Evolutionary conservation across 2,329 filamentous ascomycete species (phyloP).

Genomic region (Paecilomyces niveus): DNA sequence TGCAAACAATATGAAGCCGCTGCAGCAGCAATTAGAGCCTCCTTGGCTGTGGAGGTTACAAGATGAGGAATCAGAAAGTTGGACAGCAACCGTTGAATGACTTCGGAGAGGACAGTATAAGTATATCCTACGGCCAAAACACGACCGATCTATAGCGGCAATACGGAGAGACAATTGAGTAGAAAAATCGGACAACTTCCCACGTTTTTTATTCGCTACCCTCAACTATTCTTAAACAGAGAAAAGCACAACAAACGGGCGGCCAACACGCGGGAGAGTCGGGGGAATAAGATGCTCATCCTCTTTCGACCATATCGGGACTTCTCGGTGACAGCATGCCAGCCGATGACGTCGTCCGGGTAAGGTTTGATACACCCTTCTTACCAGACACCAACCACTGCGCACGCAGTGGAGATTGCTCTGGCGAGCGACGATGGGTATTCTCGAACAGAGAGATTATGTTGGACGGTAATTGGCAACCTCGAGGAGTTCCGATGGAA

Average conservation of each 20-base stretch:
- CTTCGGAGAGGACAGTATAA: not conserved
- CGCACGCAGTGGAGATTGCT: not conserved
- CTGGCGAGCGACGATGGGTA: not conserved
- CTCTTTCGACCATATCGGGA: slow-evolving; percentile 2
- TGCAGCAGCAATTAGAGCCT: not conserved
- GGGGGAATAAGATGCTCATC: not conserved
- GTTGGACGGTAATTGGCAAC: not conserved
- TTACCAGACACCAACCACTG: not conserved
- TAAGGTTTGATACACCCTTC: not conserved
- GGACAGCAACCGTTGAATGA: not conserved
- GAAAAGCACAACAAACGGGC: no score
- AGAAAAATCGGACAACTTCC: not conserved
- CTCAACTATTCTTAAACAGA: not conserved
- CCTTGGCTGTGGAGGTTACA: not conserved
- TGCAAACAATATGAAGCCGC: not conserved
- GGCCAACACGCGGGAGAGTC: no score
- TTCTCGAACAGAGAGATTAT: not conserved
- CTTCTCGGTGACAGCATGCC: slow-evolving; percentile 8
- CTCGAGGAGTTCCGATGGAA: not conserved
- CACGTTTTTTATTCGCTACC: not conserved
- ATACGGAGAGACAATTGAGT: not conserved
- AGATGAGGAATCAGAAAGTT: not conserved
- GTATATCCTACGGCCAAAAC: not conserved
- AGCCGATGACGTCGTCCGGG: slow-evolving; percentile 20
- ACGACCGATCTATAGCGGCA: not conserved